Percentiles rank a stretch among this genome's conserved stretches.
Conservation (phyloP, 2,329 filamentous ascomycete species). For the Beauveria brongniartii region DNA sequence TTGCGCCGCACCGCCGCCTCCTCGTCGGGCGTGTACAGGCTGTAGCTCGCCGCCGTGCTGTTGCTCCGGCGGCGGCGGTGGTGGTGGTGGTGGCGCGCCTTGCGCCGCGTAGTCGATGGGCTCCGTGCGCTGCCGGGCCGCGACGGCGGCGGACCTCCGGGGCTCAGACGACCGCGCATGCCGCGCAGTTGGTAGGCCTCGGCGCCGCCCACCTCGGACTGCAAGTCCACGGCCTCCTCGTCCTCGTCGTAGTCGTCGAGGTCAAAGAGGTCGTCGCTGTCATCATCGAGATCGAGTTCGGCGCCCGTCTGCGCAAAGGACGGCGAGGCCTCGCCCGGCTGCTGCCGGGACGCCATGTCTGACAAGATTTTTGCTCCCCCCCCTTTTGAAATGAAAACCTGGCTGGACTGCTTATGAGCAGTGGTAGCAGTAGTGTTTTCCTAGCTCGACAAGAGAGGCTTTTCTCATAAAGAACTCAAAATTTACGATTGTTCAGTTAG, state of each 20-base stretch:
- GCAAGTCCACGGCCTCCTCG: conserved; percentile 17
- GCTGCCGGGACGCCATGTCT: conserved; percentile 17
- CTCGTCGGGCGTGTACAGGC: conserved; percentile 55
- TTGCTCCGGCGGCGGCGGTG: conserved; percentile 17
- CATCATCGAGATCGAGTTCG: conserved; percentile 28
- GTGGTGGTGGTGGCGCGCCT: background rate
- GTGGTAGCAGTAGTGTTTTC: background rate
- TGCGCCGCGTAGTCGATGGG: conserved; percentile 4
- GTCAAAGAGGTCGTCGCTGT: conserved; percentile 21
- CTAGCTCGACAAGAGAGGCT: no score
- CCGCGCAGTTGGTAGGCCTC: conserved; percentile 27
- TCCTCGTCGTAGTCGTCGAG: conserved; percentile 15
- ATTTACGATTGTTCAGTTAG: no score
- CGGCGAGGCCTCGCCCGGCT: conserved; percentile 21
- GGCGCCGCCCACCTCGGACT: conserved; percentile 21
- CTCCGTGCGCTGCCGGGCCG: conserved; percentile 12
- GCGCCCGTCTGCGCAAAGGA: conserved; percentile 33
- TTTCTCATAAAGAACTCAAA: no score
- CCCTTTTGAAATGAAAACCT: no score
- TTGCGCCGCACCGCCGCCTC: conserved; percentile 63
- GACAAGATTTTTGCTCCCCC: no score
- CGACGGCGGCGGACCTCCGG: no score
- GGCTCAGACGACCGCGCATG: conserved; percentile 1
- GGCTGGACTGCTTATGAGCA: background rate
- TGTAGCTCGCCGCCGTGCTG: conserved; percentile 28